A percentile compares a stretch with the other conserved stretches of the same genome.
These are phyloP conservation scores for Camillea tinctor DNA, from an alignment of 2,329 filamentous ascomycete genomes.

Conservation along the genomic window DNA sequence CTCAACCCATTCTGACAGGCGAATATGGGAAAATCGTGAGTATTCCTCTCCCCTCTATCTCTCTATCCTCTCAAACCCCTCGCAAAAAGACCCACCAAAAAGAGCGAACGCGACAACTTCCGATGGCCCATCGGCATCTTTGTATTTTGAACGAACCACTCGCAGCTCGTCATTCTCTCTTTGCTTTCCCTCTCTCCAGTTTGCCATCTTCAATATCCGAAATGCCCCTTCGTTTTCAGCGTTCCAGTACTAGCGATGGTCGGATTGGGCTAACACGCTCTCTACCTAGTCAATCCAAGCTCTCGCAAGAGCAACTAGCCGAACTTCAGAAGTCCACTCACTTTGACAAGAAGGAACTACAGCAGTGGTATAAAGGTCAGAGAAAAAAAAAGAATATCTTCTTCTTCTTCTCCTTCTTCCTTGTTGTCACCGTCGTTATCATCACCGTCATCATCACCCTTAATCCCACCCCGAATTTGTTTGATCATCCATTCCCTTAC, in stretches of 20 bases:
- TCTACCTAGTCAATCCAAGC: conserved; percentile 82
- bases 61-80: neutral
- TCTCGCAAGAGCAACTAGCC: conserved; percentile 91
- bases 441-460: too few species aligned
- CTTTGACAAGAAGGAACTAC: conserved; percentile 99
- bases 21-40: conserved; percentile 34
- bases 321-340: conserved; percentile 97
- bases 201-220: neutral
- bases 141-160: neutral
- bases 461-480: too few species aligned
- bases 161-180: neutral
- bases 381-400: too few species aligned
- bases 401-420: too few species aligned
- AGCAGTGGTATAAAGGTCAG: conserved; percentile 99
- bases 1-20: neutral
- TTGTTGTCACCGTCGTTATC: neutral
- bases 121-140: neutral
- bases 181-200: conserved; percentile 6
- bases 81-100: neutral
- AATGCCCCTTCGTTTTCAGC: neutral
- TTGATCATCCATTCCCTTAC: neutral
- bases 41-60: conserved; percentile 4
- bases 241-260: too few species aligned
- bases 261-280: conserved; percentile 7
- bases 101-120: conserved; percentile 8